phyloP scores from a whole-genome alignment of 352 stramenopile species.

The Saprolegnia diclina region DNA sequence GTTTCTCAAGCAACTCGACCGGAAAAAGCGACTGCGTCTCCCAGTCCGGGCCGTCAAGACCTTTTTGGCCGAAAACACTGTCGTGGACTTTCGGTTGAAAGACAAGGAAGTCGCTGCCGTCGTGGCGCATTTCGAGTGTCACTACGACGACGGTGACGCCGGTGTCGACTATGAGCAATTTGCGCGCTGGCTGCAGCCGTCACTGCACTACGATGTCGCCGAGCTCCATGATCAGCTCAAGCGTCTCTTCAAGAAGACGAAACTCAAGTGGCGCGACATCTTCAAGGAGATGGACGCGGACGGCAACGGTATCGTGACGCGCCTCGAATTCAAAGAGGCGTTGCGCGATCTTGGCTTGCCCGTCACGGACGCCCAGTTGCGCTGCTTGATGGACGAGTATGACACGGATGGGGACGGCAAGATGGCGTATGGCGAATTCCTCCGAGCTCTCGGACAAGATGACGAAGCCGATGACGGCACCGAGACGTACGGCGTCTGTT shows the following conservation, averaged over 20 bases:
- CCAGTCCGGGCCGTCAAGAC: not conserved
- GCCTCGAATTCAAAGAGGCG: conserved; percentile 46
- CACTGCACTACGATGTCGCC: conserved; percentile 52
- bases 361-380: conserved; percentile 56
- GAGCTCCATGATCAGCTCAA: conserved; percentile 51
- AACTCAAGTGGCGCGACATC: conserved; percentile 37
- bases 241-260: conserved; percentile 36
- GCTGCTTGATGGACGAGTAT: conserved; percentile 56
- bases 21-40: conserved; percentile 24
- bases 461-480: not conserved
- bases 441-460: conserved; percentile 9
- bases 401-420: conserved; percentile 49
- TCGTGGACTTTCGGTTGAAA: conserved; percentile 37
- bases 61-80: conserved; percentile 3
- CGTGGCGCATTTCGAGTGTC: conserved; percentile 54
- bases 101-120: conserved; percentile 35
- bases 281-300: conserved; percentile 62
- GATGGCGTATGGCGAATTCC: conserved; percentile 58
- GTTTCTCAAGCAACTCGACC: conserved; percentile 49
- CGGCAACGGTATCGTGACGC: conserved; percentile 44
- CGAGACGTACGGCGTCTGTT: not conserved
- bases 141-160: conserved; percentile 46
- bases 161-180: conserved; percentile 67
- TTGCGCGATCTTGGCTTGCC: conserved; percentile 56
- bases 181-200: conserved; percentile 54